phyloP scores from a whole-genome alignment of 495 filamentous ascomycete genomes.

The Bacidia rubella region DNA sequence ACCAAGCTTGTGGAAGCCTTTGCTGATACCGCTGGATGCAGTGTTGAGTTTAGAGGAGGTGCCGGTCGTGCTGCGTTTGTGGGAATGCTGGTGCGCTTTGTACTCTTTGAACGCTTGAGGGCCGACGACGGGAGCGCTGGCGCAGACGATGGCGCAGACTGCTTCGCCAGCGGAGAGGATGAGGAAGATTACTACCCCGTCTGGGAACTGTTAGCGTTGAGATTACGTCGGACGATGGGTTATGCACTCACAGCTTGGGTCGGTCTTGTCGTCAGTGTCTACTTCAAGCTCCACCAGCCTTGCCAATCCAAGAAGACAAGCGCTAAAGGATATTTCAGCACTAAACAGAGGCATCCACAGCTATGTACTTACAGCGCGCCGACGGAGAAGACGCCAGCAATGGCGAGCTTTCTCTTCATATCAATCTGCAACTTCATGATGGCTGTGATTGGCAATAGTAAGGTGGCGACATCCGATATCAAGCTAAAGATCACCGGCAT shows the following conservation, averaged over 20 bases:
- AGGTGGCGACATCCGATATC: constrained; percentile 7
- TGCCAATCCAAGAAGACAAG: not conserved
- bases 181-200: not conserved
- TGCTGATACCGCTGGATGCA: not conserved
- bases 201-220: not conserved
- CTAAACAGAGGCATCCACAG: constrained; percentile 11
- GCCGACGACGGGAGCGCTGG: not conserved
- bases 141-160: not conserved
- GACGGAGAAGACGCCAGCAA: constrained; percentile 22
- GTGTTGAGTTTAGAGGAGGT: not conserved
- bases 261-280: constrained; percentile 20
- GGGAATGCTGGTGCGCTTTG: not conserved
- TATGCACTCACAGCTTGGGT: constrained; percentile 21
- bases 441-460: constrained; percentile 21
- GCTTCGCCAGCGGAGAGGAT: not conserved
- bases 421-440: constrained; percentile 19
- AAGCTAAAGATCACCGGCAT: constrained; percentile 9
- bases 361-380: constrained; percentile 16
- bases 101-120: not conserved
- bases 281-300: not conserved
- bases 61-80: not conserved
- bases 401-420: constrained; percentile 20
- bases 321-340: constrained; percentile 15
- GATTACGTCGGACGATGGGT: not conserved
- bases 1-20: not conserved